Conservation (phyloP, 495 filamentous ascomycete genomes). For the Cairneyella variabilis region DNA sequence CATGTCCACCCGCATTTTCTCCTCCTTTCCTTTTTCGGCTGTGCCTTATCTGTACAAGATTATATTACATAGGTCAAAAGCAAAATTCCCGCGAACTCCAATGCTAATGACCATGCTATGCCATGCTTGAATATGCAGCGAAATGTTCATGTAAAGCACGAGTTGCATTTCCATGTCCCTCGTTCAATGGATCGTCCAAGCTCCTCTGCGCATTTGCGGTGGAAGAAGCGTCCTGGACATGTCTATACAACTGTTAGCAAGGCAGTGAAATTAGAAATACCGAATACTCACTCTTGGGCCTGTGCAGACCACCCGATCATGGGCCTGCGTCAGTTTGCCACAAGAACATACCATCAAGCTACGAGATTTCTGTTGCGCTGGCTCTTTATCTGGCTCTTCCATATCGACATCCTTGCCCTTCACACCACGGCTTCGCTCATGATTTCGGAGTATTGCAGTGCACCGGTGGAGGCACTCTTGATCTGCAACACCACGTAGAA, state of each 20-base stretch:
- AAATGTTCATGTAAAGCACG: constrained; percentile 20
- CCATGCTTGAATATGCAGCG: constrained; percentile 10
- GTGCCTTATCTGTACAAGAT: no score
- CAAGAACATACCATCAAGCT: constrained; percentile 16
- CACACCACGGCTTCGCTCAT: constrained; percentile 8
- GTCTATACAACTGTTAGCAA: constrained; percentile 12
- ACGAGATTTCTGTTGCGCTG: constrained; percentile 4
- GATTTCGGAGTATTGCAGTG: constrained; percentile 34
- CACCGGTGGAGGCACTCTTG: constrained; percentile 33
- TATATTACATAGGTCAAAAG: no score
- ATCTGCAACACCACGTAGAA: constrained; percentile 36
- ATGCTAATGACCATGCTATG: constrained; percentile 11
- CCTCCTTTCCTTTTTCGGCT: no score
- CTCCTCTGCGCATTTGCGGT: constrained; percentile 16
- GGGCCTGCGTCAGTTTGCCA: constrained; percentile 1
- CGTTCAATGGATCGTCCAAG: constrained; percentile 3
- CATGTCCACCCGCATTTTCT: no score
- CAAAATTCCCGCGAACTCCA: no score
- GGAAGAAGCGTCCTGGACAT: constrained; percentile 23
- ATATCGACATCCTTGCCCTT: background rate
- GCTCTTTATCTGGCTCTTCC: no score
- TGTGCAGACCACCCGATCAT: constrained; percentile 14
- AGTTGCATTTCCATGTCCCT: constrained; percentile 19
- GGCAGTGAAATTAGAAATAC: background rate
- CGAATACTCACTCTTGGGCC: constrained; percentile 4